These are phyloP conservation scores for Cadophora gregata DNA, from an alignment of 2,329 filamentous ascomycete genomes.

Conservation along the genomic window DNA sequence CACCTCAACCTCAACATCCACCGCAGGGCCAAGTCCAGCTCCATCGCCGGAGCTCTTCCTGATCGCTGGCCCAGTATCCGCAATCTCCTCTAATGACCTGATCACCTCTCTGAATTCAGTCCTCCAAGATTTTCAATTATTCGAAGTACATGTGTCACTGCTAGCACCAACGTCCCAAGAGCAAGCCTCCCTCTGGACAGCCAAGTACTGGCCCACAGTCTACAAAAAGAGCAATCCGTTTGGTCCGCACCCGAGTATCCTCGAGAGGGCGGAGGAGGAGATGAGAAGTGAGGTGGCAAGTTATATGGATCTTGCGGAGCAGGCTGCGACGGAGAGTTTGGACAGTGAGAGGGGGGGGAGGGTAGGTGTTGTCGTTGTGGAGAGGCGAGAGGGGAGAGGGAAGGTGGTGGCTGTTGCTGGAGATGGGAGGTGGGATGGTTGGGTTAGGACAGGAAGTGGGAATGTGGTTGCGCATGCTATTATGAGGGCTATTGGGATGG, in stretches of 20 bases:
- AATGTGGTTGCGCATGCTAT: slow-evolving; percentile 82
- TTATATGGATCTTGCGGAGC: slow-evolving; percentile 72
- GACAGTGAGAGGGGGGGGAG: slow-evolving; percentile 66
- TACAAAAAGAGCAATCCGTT: slow-evolving; percentile 89
- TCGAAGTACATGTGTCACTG: slow-evolving; percentile 68
- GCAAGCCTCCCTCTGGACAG: slow-evolving; percentile 76
- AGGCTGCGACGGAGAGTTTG: slow-evolving; percentile 65
- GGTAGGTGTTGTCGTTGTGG: slow-evolving; percentile 78
- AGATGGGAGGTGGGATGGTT: slow-evolving; percentile 73
- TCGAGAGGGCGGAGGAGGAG: slow-evolving; percentile 72
- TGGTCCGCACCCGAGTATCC: slow-evolving; percentile 79
- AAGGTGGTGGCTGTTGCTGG: slow-evolving; percentile 72
- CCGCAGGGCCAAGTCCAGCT: too few species aligned
- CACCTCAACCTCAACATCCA: slow-evolving; percentile 43
- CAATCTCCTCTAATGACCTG: slow-evolving; percentile 61
- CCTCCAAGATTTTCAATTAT: slow-evolving; percentile 53
- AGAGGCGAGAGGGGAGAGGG: slow-evolving; percentile 47
- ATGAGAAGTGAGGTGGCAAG: slow-evolving; percentile 66
- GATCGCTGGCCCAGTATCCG: slow-evolving; percentile 55
- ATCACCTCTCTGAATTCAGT: slow-evolving; percentile 53
- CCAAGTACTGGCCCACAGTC: slow-evolving; percentile 81
- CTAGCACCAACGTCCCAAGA: slow-evolving; percentile 76
- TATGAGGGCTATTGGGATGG: slow-evolving; percentile 82
- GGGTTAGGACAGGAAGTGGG: slow-evolving; percentile 55
- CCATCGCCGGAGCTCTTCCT: slow-evolving; percentile 50